Base-by-base conservation (phyloP, 176 grass and related monocot species). In the Bothriochloa decipiens region DNA sequence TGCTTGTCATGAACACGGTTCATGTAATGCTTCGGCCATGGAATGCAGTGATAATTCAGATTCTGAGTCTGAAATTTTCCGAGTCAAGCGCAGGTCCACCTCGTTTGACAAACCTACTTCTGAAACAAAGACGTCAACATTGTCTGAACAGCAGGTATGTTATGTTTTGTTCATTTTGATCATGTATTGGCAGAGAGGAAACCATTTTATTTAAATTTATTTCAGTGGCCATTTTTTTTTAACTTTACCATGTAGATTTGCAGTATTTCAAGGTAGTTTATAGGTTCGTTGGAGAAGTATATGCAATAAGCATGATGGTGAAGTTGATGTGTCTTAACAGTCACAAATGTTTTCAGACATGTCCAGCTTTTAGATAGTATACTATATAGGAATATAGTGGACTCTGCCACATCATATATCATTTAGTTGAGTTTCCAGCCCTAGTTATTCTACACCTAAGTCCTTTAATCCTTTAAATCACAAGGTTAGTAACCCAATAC, bases 1-100 rank as follows among this genome's bases (percentile, higher is more conserved):
- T 76, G 50, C 65, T 84, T 70, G 70, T 64, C 83, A 86, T 65
- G 85, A 72, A 83, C 76, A 43, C 6, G 65, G 68, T 64, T 88
- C 87, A 84, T 68, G 82, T 61, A 84, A 89, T 81, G 78, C 79
- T 69, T 87, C 63, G 7, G 46, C 73, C 82, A 49, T 84, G 53
- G 89, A 85, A 65, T 91, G 84, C 22, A 85, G 89, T 75, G 93
- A 89, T 65, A 88, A 99, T 87, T 99, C 96, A 9, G 93, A 94
- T 72, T 94, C 91, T 20, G 96, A 92, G 71, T 76, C 83, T 55
- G 96, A 88, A 85, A 88, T 90, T 58, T 99, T 99, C 76, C 91
- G 89, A 66, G 89, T 99, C 75, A 99, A 95, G 69, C 93, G 96
- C 65, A 87, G 96, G 47, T 89, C 96, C 50, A 68, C 53, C 11